Percentiles rank a stretch among this genome's conserved stretches.
phyloP scores from a whole-genome alignment of 345 rosid genomes.

The Adansonia digitata region DNA sequence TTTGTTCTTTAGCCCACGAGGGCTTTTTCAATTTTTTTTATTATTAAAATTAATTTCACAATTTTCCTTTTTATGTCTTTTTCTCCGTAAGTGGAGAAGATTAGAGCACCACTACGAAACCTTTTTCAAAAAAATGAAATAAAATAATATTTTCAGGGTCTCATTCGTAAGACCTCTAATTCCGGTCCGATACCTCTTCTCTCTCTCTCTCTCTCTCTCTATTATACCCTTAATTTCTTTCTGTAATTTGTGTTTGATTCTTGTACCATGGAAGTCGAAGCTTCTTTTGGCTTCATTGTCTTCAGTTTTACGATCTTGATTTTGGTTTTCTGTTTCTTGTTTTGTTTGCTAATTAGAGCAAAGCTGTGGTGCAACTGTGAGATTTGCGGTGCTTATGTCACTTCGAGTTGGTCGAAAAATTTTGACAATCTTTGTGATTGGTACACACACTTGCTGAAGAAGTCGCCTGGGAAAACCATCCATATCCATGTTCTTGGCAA shows the following conservation, averaged over 20 bases:
- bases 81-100: background rate
- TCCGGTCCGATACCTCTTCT: background rate
- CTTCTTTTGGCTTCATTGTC: constrained; percentile 10
- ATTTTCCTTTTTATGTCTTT: background rate
- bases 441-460: too few species aligned
- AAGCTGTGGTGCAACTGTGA: constrained; percentile 64
- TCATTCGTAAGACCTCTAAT: background rate
- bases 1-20: constrained; percentile 5
- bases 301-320: constrained; percentile 14
- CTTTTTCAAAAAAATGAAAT: background rate
- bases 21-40: background rate
- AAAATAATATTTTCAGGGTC: background rate
- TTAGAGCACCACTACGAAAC: background rate
- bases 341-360: constrained; percentile 19
- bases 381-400: constrained; percentile 53
- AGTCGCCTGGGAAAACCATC: constrained; percentile 54
- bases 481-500: constrained; percentile 70
- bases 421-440: constrained; percentile 60
- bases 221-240: background rate
- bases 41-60: background rate
- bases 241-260: background rate
- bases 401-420: constrained; percentile 46
- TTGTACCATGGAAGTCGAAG: constrained; percentile 24
- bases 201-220: background rate
- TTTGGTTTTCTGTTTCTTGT: constrained; percentile 11